A percentile compares a stretch with the other conserved stretches of the same genome.
Conservation (phyloP, 2,329 filamentous ascomycete species). For the Sarocladiaceae sp. region DNA sequence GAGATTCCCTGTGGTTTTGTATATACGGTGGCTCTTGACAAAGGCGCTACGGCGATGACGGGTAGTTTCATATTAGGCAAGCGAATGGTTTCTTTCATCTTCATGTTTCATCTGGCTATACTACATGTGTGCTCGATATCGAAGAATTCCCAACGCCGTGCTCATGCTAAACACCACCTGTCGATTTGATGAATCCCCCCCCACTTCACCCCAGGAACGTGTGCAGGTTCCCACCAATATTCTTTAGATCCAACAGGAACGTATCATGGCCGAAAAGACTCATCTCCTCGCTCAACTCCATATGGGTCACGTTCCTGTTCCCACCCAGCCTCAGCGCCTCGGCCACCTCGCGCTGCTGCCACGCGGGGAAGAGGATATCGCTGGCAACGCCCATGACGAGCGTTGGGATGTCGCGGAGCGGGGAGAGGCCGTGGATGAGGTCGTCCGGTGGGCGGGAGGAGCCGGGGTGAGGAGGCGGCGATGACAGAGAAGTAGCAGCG, state of each 20-base stretch:
- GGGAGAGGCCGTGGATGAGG: conserved; percentile 66
- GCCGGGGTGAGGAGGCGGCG: conserved; percentile 14
- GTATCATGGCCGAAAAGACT: conserved; percentile 96
- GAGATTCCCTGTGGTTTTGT: background rate
- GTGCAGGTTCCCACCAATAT: conserved; percentile 79
- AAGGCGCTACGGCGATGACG: too few relatives aligned
- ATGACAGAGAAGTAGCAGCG: conserved; percentile 20
- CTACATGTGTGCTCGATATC: background rate
- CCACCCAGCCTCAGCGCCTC: conserved; percentile 71
- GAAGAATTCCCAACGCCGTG: background rate
- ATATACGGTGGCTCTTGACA: too few relatives aligned
- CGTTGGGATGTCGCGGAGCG: conserved; percentile 69
- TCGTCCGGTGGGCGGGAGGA: conserved; percentile 64
- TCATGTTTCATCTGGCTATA: too few relatives aligned
- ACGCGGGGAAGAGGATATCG: conserved; percentile 94
- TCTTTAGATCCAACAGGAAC: conserved; percentile 85
- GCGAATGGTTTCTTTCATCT: too few relatives aligned
- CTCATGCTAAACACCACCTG: too few relatives aligned
- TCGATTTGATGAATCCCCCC: background rate
- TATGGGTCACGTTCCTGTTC: conserved; percentile 75
- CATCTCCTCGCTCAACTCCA: conserved; percentile 89
- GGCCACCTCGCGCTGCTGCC: conserved; percentile 94
- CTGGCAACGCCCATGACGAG: conserved; percentile 91
- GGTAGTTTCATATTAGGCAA: too few relatives aligned
- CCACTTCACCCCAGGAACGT: conserved; percentile 62